phyloP scores from a whole-genome alignment of 2,329 filamentous ascomycete species.

The Zymoseptoria brevis region DNA sequence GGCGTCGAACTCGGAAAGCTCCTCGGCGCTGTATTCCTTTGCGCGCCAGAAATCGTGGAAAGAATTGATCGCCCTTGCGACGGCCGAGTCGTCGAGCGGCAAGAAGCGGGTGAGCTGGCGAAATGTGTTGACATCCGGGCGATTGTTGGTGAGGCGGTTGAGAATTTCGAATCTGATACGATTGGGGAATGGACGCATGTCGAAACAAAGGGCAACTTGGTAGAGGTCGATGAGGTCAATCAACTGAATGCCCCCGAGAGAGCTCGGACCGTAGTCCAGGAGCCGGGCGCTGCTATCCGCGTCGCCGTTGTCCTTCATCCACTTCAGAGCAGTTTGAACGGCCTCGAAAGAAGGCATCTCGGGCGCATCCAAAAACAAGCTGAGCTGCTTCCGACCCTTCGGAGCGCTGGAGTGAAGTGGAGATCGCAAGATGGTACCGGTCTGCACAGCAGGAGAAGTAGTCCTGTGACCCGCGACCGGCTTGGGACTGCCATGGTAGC shows the following conservation, averaged over 20 bases:
- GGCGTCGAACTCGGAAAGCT: slow-evolving; percentile 1
- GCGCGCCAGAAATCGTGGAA: slow-evolving; percentile 1
- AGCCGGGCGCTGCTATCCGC: slow-evolving; percentile 5
- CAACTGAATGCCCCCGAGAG: background rate
- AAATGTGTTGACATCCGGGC: slow-evolving; percentile 6
- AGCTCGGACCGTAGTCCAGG: slow-evolving; percentile 5
- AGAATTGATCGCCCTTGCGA: slow-evolving; percentile 14
- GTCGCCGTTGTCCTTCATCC: slow-evolving; percentile 18
- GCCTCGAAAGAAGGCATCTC: slow-evolving; percentile 7
- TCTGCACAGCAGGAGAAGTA: too few relatives aligned
- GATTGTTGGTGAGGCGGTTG: slow-evolving; percentile 5
- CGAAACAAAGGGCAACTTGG: slow-evolving; percentile 9
- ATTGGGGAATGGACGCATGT: slow-evolving; percentile 12
- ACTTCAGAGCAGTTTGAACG: slow-evolving; percentile 8
- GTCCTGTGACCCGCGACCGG: too few relatives aligned
- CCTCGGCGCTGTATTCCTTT: background rate
- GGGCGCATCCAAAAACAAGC: slow-evolving; percentile 6
- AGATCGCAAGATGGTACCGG: background rate
- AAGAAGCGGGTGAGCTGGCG: slow-evolving; percentile 9
- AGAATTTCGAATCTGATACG: slow-evolving; percentile 7
- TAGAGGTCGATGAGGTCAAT: slow-evolving; percentile 15
- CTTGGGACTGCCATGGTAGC: background rate
- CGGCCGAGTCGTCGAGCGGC: slow-evolving; percentile 7
- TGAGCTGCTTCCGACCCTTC: slow-evolving; percentile 1
- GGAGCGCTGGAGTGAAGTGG: background rate